Base-by-base conservation (phyloP, 805 yeast genomes). In the Candida silvicultrix region DNA sequence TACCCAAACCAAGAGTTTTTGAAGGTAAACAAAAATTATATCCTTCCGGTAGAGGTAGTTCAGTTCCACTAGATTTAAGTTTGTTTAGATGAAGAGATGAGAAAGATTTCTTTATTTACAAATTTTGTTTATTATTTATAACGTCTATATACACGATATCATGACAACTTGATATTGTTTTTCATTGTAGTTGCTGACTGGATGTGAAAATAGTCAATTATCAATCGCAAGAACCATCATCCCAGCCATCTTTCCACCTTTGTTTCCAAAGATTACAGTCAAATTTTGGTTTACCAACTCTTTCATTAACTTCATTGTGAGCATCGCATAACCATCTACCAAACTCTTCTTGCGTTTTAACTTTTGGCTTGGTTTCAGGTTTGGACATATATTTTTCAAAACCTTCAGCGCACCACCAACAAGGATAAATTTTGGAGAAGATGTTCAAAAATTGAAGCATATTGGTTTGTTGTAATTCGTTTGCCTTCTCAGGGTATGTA, bases 221-320 rank as follows among this genome's bases (percentile, higher is more conserved):
- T 47, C 51, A 71, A 48, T 74, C 77, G 52, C 80, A 75, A 21
- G 72, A 62, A 2, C 78, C 78, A 53, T 53, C 62, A 12, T 85
- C 84, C 97, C 96, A 89, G 0, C 97, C 97, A 56, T 88, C 95
- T 54, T 77, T 81, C 99, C 99, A 92, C 60, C 99, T 80, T 57
- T 85, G 80, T 61, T 83, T 83, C 99, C 99, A 94, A 52, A 86
- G 73, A 47, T 81, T 71, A 58, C 98, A 92, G 61, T 92, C 89
- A 60, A 94, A 94, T 46, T 69, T 70, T 7, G 87, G 88, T 65
- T 94, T 94, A 1, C 96, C 95, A 23, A 92, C 62, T 63, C 89
- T 90, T 18, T 63, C 70, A 64, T 94, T 94, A n/a, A 94, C 98
- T 34, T 78, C 86, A 59, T 94, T 94, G 66, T 94, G 99, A 2